These are phyloP conservation scores for Picea abies DNA, from an alignment of 83 land plant species.

Conservation along the genomic window DNA sequence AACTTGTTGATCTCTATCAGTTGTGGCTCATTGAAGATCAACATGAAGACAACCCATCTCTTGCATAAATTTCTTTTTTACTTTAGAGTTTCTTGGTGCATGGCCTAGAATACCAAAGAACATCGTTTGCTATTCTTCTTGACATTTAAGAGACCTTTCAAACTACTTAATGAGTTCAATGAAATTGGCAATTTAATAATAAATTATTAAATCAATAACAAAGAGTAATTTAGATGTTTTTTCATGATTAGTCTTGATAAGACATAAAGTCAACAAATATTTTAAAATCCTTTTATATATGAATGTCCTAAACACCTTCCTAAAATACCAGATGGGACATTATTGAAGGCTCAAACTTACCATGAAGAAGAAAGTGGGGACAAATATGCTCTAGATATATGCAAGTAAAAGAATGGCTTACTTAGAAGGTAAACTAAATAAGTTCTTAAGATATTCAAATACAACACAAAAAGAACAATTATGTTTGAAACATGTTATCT, in stretches of 20 bases:
- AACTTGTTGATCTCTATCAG: conserved; percentile 66
- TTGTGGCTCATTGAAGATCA: conserved; percentile 66
- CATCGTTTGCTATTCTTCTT: neutral
- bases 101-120: conserved; percentile 34
- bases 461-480: too few relatives aligned
- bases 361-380: too few relatives aligned
- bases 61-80: conserved; percentile 53
- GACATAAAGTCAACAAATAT: too few relatives aligned
- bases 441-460: too few relatives aligned
- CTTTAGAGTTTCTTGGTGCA: conserved; percentile 56
- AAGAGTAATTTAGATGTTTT: neutral
- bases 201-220: neutral
- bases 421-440: too few relatives aligned
- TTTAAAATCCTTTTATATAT: too few relatives aligned
- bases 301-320: neutral
- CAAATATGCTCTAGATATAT: too few relatives aligned
- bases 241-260: too few relatives aligned
- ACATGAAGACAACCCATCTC: conserved; percentile 57
- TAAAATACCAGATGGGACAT: neutral
- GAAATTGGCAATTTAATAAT: neutral
- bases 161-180: neutral
- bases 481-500: too few relatives aligned
- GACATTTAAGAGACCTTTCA: neutral
- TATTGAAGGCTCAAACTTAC: too few relatives aligned
- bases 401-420: too few relatives aligned